These are phyloP conservation scores for Pyrenophora teres DNA, from an alignment of 2,329 filamentous ascomycete species.

Conservation along the genomic window DNA sequence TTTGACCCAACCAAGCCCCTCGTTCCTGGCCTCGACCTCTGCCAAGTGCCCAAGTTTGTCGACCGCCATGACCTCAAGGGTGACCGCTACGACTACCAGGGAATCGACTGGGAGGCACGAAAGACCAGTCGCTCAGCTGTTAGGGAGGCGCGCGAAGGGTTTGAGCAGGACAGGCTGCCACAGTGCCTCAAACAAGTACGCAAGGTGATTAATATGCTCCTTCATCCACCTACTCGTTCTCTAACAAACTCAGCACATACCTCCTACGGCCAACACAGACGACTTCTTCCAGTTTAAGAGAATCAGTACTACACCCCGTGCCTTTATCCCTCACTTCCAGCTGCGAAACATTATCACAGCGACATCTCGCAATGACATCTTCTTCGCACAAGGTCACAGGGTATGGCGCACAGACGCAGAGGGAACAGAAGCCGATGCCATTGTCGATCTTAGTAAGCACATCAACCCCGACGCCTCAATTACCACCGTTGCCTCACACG, in stretches of 20 bases:
- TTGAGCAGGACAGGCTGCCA: conserved; percentile 28
- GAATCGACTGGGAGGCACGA: conserved; percentile 45
- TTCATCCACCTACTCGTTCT: neutral
- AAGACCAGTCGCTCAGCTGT: conserved; percentile 34
- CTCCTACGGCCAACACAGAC: conserved; percentile 48
- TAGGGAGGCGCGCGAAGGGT: conserved; percentile 30
- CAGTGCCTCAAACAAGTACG: conserved; percentile 21
- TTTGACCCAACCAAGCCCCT: conserved; percentile 17
- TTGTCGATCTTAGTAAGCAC: conserved; percentile 57
- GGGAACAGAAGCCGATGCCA: conserved; percentile 47
- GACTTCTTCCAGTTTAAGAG: conserved; percentile 55
- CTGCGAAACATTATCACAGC: conserved; percentile 63
- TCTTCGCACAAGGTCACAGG: conserved; percentile 56
- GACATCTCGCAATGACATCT: conserved; percentile 59
- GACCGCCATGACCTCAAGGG: conserved; percentile 39
- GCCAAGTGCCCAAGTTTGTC: conserved; percentile 34
- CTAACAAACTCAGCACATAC: conserved; percentile 22
- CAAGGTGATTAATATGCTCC: conserved; percentile 19
- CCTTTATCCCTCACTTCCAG: conserved; percentile 63
- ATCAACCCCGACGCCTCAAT: conserved; percentile 50
- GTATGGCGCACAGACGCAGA: conserved; percentile 57
- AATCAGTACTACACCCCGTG: conserved; percentile 56
- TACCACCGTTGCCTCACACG: conserved; percentile 58
- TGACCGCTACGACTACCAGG: conserved; percentile 46
- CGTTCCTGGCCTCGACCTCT: conserved; percentile 28